Evolutionary conservation across 768 basidiomycete genomes (phyloP).

Genomic region (Suillus luteus): DNA sequence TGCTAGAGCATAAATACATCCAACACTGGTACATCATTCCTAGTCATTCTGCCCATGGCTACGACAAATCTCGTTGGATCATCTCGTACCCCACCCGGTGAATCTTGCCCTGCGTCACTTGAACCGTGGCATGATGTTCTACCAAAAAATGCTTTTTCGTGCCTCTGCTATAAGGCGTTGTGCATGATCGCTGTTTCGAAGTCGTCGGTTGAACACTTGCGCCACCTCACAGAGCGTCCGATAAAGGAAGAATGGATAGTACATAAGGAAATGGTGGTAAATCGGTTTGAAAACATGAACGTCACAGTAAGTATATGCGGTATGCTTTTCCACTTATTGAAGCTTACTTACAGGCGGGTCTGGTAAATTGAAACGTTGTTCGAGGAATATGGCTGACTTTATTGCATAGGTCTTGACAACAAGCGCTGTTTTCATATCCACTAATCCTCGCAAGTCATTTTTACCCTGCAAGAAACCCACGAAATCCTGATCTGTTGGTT

Average conservation of each 20-base stretch:
- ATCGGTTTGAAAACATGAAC: constrained; percentile 5
- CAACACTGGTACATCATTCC: neutral
- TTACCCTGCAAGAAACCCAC: neutral
- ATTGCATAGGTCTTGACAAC: constrained; percentile 1
- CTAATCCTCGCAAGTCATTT: neutral
- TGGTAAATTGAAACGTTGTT: neutral
- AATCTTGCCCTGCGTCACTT: neutral
- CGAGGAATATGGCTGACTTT: neutral
- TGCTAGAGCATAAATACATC: neutral
- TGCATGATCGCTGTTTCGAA: constrained; percentile 5
- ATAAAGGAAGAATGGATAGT: neutral
- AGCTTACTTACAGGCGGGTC: neutral
- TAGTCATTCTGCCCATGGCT: neutral
- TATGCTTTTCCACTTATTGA: neutral
- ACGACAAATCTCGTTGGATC: neutral
- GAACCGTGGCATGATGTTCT: neutral
- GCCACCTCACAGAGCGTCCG: neutral
- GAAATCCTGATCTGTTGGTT: neutral
- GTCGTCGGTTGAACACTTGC: neutral
- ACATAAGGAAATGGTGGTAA: neutral
- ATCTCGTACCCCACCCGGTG: neutral
- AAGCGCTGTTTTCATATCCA: neutral
- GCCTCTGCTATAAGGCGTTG: neutral
- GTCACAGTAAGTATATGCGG: neutral
- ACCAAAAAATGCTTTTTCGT: neutral